phyloP scores from a whole-genome alignment of 2,329 filamentous ascomycete genomes.

The Coniella lustricola region DNA sequence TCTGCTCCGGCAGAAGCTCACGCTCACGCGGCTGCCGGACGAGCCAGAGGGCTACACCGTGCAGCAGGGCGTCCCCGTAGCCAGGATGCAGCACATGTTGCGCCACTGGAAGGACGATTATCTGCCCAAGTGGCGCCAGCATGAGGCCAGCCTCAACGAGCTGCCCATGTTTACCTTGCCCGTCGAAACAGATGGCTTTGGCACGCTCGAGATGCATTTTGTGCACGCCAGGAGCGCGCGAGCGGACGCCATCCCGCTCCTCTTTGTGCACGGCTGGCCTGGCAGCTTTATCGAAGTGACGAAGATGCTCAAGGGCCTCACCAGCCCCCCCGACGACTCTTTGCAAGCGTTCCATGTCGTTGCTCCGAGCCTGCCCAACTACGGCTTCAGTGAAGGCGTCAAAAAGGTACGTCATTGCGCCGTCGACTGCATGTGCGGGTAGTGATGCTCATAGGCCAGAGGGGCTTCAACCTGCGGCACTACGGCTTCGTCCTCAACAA shows the following conservation, averaged over 20 bases:
- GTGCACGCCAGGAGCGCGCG: constrained; percentile 41
- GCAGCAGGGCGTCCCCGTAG: neutral
- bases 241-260: constrained; percentile 30
- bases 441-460: constrained; percentile 16
- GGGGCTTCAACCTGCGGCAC: constrained; percentile 26
- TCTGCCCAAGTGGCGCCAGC: constrained; percentile 1
- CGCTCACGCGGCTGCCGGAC: constrained; percentile 1
- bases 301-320: constrained; percentile 28
- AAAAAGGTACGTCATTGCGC: neutral
- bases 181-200: constrained; percentile 43
- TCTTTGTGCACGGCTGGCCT: constrained; percentile 38
- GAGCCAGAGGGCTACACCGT: constrained; percentile 1
- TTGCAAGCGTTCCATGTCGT: constrained; percentile 38
- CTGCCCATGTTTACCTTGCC: constrained; percentile 1
- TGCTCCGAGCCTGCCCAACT: constrained; percentile 36
- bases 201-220: constrained; percentile 55
- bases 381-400: constrained; percentile 30
- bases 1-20: neutral
- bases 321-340: constrained; percentile 18
- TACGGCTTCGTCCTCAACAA: constrained; percentile 26
- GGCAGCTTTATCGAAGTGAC: constrained; percentile 32
- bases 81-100: neutral
- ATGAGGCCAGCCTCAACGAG: constrained; percentile 1
- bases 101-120: neutral
- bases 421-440: neutral